These are phyloP conservation scores for Chlamydomonas urium DNA, from an alignment of 139 green algal species.

Conservation along the genomic window DNA sequence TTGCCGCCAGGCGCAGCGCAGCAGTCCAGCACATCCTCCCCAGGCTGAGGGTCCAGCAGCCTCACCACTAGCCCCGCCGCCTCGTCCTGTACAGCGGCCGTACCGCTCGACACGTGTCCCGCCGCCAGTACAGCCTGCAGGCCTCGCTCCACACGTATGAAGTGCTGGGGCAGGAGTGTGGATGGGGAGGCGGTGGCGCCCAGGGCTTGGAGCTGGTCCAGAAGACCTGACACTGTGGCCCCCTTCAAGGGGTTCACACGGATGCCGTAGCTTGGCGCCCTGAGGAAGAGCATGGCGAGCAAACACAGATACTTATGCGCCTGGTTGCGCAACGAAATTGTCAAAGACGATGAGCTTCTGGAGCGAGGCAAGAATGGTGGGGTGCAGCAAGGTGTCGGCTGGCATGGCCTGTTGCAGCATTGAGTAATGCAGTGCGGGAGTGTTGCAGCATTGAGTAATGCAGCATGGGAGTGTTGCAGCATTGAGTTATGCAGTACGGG, in stretches of 20 bases:
- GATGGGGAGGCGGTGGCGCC: constrained; percentile 36
- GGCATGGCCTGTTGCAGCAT: too few species aligned
- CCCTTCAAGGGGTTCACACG: constrained; percentile 16
- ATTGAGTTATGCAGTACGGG: too few species aligned
- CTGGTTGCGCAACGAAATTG: too few species aligned
- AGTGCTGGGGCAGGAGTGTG: constrained; percentile 59
- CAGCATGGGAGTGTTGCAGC: too few species aligned
- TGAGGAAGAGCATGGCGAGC: too few species aligned
- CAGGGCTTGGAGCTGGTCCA: constrained; percentile 16
- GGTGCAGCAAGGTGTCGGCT: too few species aligned
- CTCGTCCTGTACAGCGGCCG: constrained; percentile 73
- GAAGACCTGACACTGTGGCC: not conserved
- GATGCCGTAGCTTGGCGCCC: constrained; percentile 27
- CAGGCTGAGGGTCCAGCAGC: constrained; percentile 69
- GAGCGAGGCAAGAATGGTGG: too few species aligned
- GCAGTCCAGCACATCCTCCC: constrained; percentile 77
- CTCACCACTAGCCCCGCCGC: constrained; percentile 76
- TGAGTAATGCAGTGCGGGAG: too few species aligned
- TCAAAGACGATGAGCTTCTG: too few species aligned
- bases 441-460: too few species aligned
- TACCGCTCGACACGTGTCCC: constrained; percentile 20
- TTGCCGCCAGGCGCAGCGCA: constrained; percentile 90
- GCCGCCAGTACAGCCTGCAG: constrained; percentile 56
- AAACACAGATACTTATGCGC: too few species aligned
- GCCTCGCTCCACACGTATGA: constrained; percentile 54